Base-by-base conservation (phyloP, 306 rosid genomes). In the Cicer bijugum region DNA sequence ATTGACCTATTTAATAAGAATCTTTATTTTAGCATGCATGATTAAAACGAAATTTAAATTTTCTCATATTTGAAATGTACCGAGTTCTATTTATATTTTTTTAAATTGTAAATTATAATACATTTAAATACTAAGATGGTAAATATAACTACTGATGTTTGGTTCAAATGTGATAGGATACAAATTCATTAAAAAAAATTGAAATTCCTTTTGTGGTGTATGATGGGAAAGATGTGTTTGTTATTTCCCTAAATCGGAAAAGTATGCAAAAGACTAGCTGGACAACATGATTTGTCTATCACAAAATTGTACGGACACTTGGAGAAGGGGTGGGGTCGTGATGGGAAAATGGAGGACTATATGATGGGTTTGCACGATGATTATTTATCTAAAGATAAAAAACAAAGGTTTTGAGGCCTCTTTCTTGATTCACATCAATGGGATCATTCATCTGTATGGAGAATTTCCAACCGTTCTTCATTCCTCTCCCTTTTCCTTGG, bases 231-330 rank as follows among this genome's bases (percentile, higher is more conserved):
- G 67, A 39, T 0, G 55, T 11, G 58, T 37, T 69, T 64, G 65
- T 81, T 64, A 59, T 71, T 71, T 84, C 58, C 88, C 81, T 20
- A 74, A 84, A 78, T 74, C 15, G 79, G 88, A 81, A 84, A 81
- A 19, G 44, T 23, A 80, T 52, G 38, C 15, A 55, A 58, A 62
- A 57, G 38, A 70, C 52, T 70, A 84, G 81, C 78, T 81, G 75
- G 75, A 76, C 42, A 77, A 77, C 81, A 81, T 70, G 73, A 44
- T 57, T 5, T 77, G 44, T 35, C 63, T 5, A 68, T 72, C 63
- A 68, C 44, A 55, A 28, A 0, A 52, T 44, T 74, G 78, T 74
- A 84, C 72, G 73, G 82, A 47, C 39, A 4, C 0, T 40, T 17
- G 1, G 51, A 58, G 12, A 45, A 60, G 9, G n/a, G n/a, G 58